These are phyloP conservation scores for Quercus dentata DNA, from an alignment of 306 rosid species.

Conservation along the genomic window DNA sequence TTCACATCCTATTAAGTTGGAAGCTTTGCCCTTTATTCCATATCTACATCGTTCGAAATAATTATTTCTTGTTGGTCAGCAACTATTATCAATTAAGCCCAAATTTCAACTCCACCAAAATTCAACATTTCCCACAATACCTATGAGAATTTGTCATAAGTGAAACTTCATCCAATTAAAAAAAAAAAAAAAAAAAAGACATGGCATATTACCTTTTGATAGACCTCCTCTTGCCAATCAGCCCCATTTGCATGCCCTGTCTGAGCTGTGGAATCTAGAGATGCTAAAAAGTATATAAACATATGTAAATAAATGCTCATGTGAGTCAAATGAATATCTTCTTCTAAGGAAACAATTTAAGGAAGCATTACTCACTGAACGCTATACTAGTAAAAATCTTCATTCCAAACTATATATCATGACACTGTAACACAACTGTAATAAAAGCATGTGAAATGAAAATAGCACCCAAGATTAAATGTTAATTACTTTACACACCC, in stretches of 20 bases:
- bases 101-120: neutral
- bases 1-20: neutral
- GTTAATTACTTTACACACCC: neutral
- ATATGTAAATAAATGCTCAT: neutral
- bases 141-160: neutral
- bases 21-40: no score
- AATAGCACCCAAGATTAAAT: neutral
- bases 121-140: neutral
- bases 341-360: neutral
- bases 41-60: no score
- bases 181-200: neutral
- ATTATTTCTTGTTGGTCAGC: neutral
- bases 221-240: slow-evolving; percentile 83
- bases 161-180: neutral
- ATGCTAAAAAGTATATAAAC: slow-evolving; percentile 41
- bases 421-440: neutral
- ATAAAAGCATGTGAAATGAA: neutral
- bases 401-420: neutral
- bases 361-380: neutral
- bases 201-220: slow-evolving; percentile 62
- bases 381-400: neutral
- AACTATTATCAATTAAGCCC: neutral
- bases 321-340: neutral
- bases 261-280: slow-evolving; percentile 75
- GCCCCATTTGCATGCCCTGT: slow-evolving; percentile 62